Base-by-base conservation (phyloP, 2,329 filamentous ascomycete species). In the Colletotrichum sp. region DNA sequence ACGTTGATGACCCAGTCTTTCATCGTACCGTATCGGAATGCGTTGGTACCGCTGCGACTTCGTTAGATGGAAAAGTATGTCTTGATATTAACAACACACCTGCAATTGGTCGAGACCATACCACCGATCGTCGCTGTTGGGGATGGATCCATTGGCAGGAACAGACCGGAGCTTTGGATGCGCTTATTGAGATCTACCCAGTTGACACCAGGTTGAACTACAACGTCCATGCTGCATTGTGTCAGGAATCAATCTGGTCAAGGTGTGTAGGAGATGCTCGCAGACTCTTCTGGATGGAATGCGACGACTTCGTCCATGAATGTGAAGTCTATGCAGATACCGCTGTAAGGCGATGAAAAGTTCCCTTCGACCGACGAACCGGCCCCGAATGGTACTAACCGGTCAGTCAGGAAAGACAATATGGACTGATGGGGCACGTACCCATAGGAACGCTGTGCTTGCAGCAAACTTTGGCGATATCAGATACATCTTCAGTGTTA, bases 1-100 rank as follows among this genome's bases (percentile, higher is more conserved):
- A 95, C 82, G 78, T 93, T 94, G 75, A 95, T 86, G 2, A 95
- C 93, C 88, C 92, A 95, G 78, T 95, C 93, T 79, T 93, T 94
- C 93, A 95, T 95, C 0, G 93, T 94, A 0, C 93, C 93, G 80
- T 95, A 95, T 67, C 93, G 86, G 72, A 90, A 87, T 2, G 90
- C 90, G 77, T 92, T 91, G 1, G 90, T 92, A 0, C 90, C 90
- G 68, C 87, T 92, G 84, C 16, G 16, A 39, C 5, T 39, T 9
- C 8, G 16, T 39, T 39, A 39, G 36, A 39, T 18, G 8, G 16
- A 39, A 9, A 1, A 18, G 8, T 18, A 5, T 39, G 36, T 39
- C 36, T 18, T 18, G 36, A 18, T 39, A 9, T 39, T 9, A 9
- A 39, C 36, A 4, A 39, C 36, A 39, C 16, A 39, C 36, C 36